Evolutionary conservation across 192 early-diverging fungal species (phyloP).

Genomic region (Pilobolus umbonatus): DNA sequence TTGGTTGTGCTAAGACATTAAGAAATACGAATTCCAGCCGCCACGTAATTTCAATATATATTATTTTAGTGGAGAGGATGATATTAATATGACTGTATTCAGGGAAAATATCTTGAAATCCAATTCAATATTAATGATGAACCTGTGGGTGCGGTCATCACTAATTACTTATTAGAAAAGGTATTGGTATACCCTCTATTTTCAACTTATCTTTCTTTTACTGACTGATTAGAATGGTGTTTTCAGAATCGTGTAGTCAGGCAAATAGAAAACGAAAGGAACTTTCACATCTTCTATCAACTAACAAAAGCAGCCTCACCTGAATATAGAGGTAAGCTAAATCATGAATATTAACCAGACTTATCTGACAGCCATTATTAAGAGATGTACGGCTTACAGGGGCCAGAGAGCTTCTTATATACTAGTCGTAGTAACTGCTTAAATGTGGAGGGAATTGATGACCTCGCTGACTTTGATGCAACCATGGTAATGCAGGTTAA

Average conservation of each 20-base stretch:
- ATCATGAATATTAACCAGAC: not conserved
- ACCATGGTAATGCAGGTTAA: slow-evolving; percentile 56
- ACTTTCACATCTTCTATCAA: slow-evolving; percentile 97
- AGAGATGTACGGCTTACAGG: slow-evolving; percentile 61
- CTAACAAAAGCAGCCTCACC: slow-evolving; percentile 67
- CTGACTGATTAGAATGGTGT: not conserved
- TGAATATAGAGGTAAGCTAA: slow-evolving; percentile 54
- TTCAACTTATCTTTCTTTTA: not conserved
- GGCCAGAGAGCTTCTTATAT: slow-evolving; percentile 70
- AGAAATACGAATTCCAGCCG: slow-evolving; percentile 96
- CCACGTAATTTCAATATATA: slow-evolving; percentile 50
- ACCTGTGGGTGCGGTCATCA: slow-evolving; percentile 9
- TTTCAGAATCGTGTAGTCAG: slow-evolving; percentile 88
- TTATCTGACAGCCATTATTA: slow-evolving; percentile 1
- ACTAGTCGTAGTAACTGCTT: slow-evolving; percentile 68
- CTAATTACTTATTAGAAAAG: slow-evolving; percentile 23
- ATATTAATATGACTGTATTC: not conserved
- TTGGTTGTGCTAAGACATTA: slow-evolving; percentile 95
- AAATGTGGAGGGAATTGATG: slow-evolving; percentile 90
- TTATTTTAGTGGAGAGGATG: not conserved
- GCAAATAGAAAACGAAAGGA: slow-evolving; percentile 85
- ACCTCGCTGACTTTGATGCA: slow-evolving; percentile 75
- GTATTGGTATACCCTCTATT: not conserved
- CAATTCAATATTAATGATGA: slow-evolving; percentile 69
- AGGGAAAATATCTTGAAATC: slow-evolving; percentile 93